Percentiles rank a stretch among this genome's conserved stretches.
These are phyloP conservation scores for Penicillium malachiteum DNA, from an alignment of 495 filamentous ascomycete genomes.

Conservation along the genomic window DNA sequence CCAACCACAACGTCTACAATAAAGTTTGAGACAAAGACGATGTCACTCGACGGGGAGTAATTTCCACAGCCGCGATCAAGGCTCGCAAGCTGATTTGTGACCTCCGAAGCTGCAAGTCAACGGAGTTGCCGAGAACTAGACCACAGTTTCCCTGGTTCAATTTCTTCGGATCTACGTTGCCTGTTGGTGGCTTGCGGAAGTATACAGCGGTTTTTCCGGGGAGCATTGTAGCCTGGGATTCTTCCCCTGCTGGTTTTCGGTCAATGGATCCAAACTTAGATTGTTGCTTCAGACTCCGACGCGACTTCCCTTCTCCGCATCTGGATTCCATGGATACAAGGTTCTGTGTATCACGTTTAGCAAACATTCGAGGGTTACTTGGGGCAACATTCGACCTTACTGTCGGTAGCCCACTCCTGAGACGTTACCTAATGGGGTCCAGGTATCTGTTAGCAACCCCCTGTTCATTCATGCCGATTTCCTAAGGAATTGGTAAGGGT, in stretches of 20 bases:
- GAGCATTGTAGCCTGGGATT: neutral
- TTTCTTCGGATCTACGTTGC: neutral
- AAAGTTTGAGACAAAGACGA: conserved; percentile 17
- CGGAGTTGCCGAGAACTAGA: neutral
- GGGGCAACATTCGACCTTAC: conserved; percentile 14
- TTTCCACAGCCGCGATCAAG: neutral
- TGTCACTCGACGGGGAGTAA: conserved; percentile 5
- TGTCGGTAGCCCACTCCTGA: conserved; percentile 11
- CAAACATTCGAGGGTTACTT: conserved; percentile 22
- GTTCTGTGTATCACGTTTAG: conserved; percentile 25
- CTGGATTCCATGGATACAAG: conserved; percentile 24
- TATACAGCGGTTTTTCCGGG: neutral
- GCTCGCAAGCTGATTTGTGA: neutral
- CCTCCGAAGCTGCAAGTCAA: neutral
- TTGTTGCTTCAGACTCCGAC: neutral
- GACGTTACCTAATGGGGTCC: conserved; percentile 2
- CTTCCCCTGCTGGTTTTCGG: neutral
- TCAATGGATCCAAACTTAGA: neutral
- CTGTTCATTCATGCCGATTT: neutral
- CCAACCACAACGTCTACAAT: neutral
- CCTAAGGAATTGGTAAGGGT: neutral
- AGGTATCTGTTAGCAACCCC: neutral
- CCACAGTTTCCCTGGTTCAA: neutral
- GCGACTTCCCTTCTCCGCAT: neutral
- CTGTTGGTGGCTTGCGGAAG: neutral